Base-by-base conservation (phyloP, 768 basidiomycete species). In the Mrakia blollopis region DNA sequence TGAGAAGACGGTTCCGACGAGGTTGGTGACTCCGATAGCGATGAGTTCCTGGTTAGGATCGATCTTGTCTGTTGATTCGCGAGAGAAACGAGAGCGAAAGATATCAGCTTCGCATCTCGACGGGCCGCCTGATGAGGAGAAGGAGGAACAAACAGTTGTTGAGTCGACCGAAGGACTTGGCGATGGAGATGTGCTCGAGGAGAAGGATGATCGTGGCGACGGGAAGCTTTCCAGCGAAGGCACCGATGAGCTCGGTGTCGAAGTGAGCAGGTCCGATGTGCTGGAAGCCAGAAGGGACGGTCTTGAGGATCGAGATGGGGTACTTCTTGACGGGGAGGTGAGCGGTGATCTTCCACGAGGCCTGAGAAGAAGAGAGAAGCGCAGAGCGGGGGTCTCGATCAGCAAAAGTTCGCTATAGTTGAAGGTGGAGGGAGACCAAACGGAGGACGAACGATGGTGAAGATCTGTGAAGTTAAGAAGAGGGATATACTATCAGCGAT, bases 111-210 rank as follows among this genome's bases (percentile, higher is more conserved):
- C 3, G 44, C 11, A 44, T 11, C 44, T 44, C 44, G 44, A 7
- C 44, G 44, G 2, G 44, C 14, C 44, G n/a, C n/a, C n/a, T n/a
- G 44, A 44, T 14, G 44, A 44, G 44, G 44, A n/a, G n/a, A n/a
- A n/a, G 44, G 44, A 44, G 5, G 11, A 14, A 44, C 44, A 14
- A 44, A 44, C 44, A 99, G 30, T 90, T 90, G 82, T 98, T 98
- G 79, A 98, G 82, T 79, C 97, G 91, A 13, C 76, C 76, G 35
- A 77, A 77, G 25, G 92, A 92, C 84, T 94, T 96, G 25, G 92
- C 89, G 80, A 99, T 99, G 44, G 95, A 92, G 78, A 98, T 98
- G 85, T 99, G 97, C 83, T 98, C 96, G 71, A 98, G 86, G 21
- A 98, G 86, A 67, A 98, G 87, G 81, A 85, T 83, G 80, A 85